Conservation (phyloP, 345 rosid genomes). For the Citrus glauca region DNA sequence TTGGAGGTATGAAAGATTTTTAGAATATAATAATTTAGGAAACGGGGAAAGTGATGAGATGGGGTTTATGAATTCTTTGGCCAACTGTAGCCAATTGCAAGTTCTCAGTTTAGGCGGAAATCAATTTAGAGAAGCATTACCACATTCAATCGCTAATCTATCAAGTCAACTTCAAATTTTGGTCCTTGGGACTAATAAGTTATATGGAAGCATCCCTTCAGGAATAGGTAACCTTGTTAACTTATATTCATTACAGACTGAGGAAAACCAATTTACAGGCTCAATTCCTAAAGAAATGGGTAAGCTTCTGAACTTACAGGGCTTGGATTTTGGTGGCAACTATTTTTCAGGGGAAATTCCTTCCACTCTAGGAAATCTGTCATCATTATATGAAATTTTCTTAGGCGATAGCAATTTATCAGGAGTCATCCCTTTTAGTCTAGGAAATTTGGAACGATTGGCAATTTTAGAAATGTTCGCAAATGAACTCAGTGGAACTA, state of each 20-base stretch:
- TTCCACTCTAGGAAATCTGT: background rate
- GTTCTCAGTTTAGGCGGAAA: background rate
- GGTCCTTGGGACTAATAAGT: background rate
- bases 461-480: background rate
- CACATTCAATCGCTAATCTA: background rate
- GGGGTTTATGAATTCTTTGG: slow-evolving; percentile 10
- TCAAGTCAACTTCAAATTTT: background rate
- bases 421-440: slow-evolving; percentile 21
- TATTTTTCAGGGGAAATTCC: slow-evolving; percentile 8
- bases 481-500: slow-evolving; percentile 21
- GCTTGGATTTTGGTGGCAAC: background rate
- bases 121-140: slow-evolving; percentile 12
- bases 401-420: slow-evolving; percentile 7
- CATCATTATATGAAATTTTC: background rate
- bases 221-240: slow-evolving; percentile 8
- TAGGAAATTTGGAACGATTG: slow-evolving; percentile 10
- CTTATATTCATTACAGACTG: background rate
- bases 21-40: slow-evolving; percentile 10
- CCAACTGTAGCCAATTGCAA: slow-evolving; percentile 2
- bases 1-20: slow-evolving; percentile 10
- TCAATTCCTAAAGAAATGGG: slow-evolving; percentile 9
- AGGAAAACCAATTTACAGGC: background rate
- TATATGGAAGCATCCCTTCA: slow-evolving; percentile 6
- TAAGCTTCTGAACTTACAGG: background rate
- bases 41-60: slow-evolving; percentile 15